Evolutionary conservation across 2,329 filamentous ascomycete genomes (phyloP).

Genomic region (Sclerotinia borealis): DNA sequence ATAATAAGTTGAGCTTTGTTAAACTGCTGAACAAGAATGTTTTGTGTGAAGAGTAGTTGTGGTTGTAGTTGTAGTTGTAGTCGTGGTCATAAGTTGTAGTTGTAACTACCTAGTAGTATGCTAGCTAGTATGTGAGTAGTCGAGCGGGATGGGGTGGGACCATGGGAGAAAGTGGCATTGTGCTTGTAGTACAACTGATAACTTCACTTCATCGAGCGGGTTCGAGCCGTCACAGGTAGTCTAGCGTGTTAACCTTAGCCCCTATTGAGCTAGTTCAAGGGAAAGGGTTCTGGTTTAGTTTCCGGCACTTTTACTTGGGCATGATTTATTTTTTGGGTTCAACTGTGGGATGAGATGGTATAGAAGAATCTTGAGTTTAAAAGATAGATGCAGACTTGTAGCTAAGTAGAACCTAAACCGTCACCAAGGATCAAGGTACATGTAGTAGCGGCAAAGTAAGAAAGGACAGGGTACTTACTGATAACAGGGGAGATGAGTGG

Average conservation of each 20-base stretch:
- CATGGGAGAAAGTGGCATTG: background rate
- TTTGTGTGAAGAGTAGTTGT: background rate
- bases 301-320: background rate
- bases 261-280: background rate
- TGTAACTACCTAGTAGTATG: too few species aligned
- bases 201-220: background rate
- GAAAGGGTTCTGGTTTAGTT: background rate
- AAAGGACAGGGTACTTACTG: background rate
- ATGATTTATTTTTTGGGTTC: background rate
- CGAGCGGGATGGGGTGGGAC: constrained; percentile 2
- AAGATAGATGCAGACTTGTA: background rate
- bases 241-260: background rate
- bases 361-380: too few species aligned
- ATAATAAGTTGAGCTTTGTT: background rate
- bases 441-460: constrained; percentile 1
- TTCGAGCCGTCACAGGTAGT: background rate
- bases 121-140: background rate
- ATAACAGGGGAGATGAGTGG: background rate
- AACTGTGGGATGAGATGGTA: background rate
- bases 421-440: background rate
- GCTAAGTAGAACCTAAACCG: constrained; percentile 2
- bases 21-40: background rate
- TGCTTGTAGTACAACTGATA: background rate
- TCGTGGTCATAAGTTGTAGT: too few species aligned
- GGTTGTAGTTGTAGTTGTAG: background rate